Base-by-base conservation (phyloP, 768 basidiomycete species). In the Kwoniella dendrophila region DNA sequence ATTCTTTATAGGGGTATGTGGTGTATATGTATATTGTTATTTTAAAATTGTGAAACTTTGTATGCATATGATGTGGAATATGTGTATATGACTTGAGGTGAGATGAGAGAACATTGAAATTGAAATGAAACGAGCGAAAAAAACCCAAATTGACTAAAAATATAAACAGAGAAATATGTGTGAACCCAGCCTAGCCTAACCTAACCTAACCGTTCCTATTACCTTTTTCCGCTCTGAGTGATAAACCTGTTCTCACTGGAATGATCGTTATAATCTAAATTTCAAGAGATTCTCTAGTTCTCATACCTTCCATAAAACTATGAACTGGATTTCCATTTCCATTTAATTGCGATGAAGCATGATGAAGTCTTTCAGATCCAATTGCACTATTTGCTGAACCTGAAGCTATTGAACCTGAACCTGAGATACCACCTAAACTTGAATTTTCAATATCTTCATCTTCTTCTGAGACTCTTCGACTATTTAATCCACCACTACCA, bases 281-380 rank as follows among this genome's bases (percentile, higher is more conserved):
- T 24, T 74, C 73, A 24, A 74, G 33, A 22, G 64, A 64, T 60
- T 74, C 73, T 62, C 70, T 63, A 27, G 73, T 71, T 55, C 73
- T 62, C 49, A 67, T 45, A 14, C 50, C 59, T 52, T 71, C 73
- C n/a, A 58, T 36, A 27, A n/a, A 40, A 47, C 66, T 32, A 2
- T 32, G 30, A 30, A 16, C 11, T 30, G 32, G 49, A 12, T 26
- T 48, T n/a, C 18, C 16, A 22, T 12, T 26, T 56, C 29, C 62
- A 33, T 26, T 48, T 51, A 36, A 30, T 12, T 34, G 10, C 34
- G 30, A 52, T 4, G 44, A 41, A 47, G 55, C 55, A 12, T 45
- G n/a, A n/a, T n/a, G n/a, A n/a, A n/a, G 34, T 50, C 56, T 22
- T 40, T 58, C 56, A 27, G 45, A 34, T n/a, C 56, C 56, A 20